Evolutionary conservation across 1,284 basidiomycete species (phyloP), one percentile per base, ranked within the genome.

Genomic region (Cerrena zonata): DNA sequence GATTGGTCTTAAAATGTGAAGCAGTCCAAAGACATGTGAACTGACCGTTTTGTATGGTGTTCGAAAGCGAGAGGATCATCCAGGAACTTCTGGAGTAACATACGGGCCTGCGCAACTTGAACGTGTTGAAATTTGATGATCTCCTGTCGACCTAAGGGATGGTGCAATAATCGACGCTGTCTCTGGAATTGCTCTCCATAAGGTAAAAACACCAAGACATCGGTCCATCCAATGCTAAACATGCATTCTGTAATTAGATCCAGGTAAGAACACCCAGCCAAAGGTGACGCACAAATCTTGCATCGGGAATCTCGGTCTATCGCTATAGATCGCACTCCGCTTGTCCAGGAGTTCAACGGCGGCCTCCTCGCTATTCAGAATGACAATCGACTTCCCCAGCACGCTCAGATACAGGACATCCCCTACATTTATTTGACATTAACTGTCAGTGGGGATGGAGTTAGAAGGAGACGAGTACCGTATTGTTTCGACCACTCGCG

Each of bases 151-250:
- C 18, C 11, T 15, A 53, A 41, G 5, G 47, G 24, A 15, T 49
- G 39, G n/a, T 49, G 51, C 19, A 45, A 27, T 12, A 49, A 34
- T 19, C 49, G 49, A 2, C 51, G 40, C 19, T 45, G 42, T 22
- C 39, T 49, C 4, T 45, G 24, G 26, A 49, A 49, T n/a, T 45
- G 36, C 15, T 25, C 22, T 3, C 48, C 51, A 36, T 53, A 53
- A 12, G 41, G 47, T 74, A 78, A 77, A 50, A 78, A 73, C 0
- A 69, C 73, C 40, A 79, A 72, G 43, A 71, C 73, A 67, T 74
- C 78, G n/a, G 73, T 69, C 73, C 74, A 78, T 2, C 75, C 78
- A 68, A 76, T 74, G 30, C 75, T 77, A 24, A 2, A 47, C 21
- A 10, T 13, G 21, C 4, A 27, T 18, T n/a, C 11, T n/a, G 23